These are phyloP conservation scores for Dalbergia oliveri DNA, from an alignment of 306 rosid genomes.

Conservation along the genomic window DNA sequence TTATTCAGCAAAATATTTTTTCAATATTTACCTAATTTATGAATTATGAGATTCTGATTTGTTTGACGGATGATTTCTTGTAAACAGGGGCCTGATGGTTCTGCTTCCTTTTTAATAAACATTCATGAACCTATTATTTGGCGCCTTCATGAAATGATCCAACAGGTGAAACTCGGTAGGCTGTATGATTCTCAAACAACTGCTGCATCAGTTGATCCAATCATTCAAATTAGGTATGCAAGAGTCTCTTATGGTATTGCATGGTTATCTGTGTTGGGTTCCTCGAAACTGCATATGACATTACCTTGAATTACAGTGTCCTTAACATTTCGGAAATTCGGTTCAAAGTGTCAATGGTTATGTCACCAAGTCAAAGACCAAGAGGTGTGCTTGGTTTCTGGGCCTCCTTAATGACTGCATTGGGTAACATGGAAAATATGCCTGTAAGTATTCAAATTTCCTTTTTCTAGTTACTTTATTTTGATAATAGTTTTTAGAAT, in stretches of 20 bases:
- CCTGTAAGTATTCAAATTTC: conserved; percentile 68
- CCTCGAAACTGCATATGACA: conserved; percentile 43
- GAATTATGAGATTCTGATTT: conserved; percentile 28
- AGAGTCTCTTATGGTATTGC: conserved; percentile 43
- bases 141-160: conserved; percentile 98
- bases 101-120: conserved; percentile 85
- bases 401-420: conserved; percentile 99
- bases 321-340: conserved; percentile 89
- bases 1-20: conserved; percentile 2
- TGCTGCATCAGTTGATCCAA: conserved; percentile 92
- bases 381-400: conserved; percentile 97
- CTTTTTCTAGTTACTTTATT: conserved; percentile 27
- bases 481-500: conserved; percentile 9
- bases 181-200: conserved; percentile 80
- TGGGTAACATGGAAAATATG: conserved; percentile 98
- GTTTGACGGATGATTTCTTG: conserved; percentile 40
- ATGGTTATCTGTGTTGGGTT: conserved; percentile 37
- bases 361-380: conserved; percentile 96
- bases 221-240: conserved; percentile 86
- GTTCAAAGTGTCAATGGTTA: conserved; percentile 87
- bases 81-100: conserved; percentile 85
- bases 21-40: conserved; percentile 16
- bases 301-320: conserved; percentile 69
- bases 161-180: conserved; percentile 84
- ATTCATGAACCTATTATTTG: conserved; percentile 96